Conservation (phyloP, 306 rosid species). For the Hippophae tibetana region DNA sequence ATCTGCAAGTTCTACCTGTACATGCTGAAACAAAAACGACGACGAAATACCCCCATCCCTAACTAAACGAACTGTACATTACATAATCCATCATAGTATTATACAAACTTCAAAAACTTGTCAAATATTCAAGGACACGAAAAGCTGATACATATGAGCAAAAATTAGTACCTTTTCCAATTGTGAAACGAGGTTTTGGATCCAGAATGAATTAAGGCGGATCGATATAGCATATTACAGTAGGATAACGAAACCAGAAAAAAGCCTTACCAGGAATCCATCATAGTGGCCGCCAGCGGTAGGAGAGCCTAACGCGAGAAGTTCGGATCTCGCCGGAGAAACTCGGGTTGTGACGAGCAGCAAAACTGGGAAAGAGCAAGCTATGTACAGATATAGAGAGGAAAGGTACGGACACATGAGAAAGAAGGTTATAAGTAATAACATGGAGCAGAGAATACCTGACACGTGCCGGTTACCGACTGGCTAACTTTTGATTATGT, state of each 20-base stretch:
- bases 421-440: too few relatives aligned
- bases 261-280: slow-evolving; percentile 31
- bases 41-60: background rate
- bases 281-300: slow-evolving; percentile 10
- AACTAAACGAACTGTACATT: slow-evolving; percentile 25
- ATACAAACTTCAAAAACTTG: background rate
- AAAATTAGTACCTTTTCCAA: slow-evolving; percentile 27
- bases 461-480: too few relatives aligned
- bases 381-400: background rate
- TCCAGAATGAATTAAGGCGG: slow-evolving; percentile 30
- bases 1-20: background rate
- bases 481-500: too few relatives aligned
- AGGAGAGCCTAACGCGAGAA: slow-evolving; percentile 30
- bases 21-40: slow-evolving; percentile 16
- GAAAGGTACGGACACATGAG: too few relatives aligned
- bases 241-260: slow-evolving; percentile 12
- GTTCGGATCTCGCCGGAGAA: slow-evolving; percentile 26
- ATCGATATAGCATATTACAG: slow-evolving; percentile 47
- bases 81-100: background rate
- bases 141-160: slow-evolving; percentile 5
- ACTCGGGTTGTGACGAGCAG: slow-evolving; percentile 10
- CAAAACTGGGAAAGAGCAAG: background rate
- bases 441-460: too few relatives aligned
- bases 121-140: background rate
- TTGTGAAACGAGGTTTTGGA: slow-evolving; percentile 77